These are phyloP conservation scores for Acacia acuminata DNA, from an alignment of 306 rosid species.

Conservation along the genomic window DNA sequence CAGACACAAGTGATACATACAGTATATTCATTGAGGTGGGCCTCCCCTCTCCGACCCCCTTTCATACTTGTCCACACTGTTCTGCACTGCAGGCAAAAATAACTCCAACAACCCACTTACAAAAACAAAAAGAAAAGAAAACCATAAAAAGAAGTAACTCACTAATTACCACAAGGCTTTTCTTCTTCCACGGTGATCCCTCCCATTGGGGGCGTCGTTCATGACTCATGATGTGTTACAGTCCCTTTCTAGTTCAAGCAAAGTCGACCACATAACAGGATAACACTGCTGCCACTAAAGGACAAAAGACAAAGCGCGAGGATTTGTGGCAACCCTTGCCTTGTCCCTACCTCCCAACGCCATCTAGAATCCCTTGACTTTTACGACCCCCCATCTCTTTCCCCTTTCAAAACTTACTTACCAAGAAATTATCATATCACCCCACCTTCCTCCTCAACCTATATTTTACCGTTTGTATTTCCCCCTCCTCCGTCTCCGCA, in stretches of 20 bases:
- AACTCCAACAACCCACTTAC: neutral
- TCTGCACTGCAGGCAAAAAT: neutral
- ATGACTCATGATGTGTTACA: neutral
- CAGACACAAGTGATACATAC: neutral
- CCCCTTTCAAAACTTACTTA: constrained; percentile 15
- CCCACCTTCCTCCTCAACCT: neutral
- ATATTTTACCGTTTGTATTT: constrained; percentile 11
- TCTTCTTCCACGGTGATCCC: neutral
- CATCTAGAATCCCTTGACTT: constrained; percentile 64
- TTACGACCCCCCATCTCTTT: neutral
- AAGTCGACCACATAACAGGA: too few relatives aligned
- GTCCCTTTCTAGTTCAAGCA: neutral
- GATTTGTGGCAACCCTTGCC: neutral
- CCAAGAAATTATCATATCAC: constrained; percentile 38
- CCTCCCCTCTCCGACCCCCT: neutral
- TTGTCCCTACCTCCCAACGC: constrained; percentile 11
- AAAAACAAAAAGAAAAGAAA: too few relatives aligned
- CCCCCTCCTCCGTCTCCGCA: constrained; percentile 14
- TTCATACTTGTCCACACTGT: neutral
- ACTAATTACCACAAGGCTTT: neutral
- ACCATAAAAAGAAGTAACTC: neutral
- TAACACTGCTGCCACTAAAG: neutral
- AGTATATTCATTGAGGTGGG: neutral
- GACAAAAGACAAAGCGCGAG: constrained; percentile 18
- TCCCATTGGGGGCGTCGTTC: neutral